phyloP scores from a whole-genome alignment of 495 filamentous ascomycete genomes.

The Tuber magnatum region DNA sequence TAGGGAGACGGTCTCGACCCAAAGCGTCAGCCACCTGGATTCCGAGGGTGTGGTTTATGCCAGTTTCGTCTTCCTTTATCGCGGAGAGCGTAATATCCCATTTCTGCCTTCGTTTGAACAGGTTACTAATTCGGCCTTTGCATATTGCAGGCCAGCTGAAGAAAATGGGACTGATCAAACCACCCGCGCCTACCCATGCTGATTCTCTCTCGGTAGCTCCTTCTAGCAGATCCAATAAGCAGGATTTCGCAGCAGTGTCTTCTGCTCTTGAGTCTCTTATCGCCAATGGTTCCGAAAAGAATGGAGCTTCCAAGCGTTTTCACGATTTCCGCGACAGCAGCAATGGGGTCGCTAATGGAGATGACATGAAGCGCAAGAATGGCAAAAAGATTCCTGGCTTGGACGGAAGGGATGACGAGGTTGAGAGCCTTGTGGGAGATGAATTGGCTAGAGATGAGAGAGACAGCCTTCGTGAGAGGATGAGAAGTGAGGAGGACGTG shows the following conservation, averaged over 20 bases:
- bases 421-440: constrained; percentile 43
- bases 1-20: constrained; percentile 93
- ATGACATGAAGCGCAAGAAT: constrained; percentile 28
- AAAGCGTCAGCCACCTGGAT: constrained; percentile 98
- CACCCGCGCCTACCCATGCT: constrained; percentile 12
- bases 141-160: constrained; percentile 27
- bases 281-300: constrained; percentile 71
- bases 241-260: constrained; percentile 53
- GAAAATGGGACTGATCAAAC: constrained; percentile 42
- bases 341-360: constrained; percentile 45
- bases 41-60: constrained; percentile 91
- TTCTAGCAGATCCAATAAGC: constrained; percentile 74
- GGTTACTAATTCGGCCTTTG: background rate
- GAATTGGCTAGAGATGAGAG: constrained; percentile 34
- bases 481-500: constrained; percentile 69
- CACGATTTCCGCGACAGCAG: constrained; percentile 73
- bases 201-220: constrained; percentile 12
- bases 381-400: constrained; percentile 31
- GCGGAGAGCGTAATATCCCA: constrained; percentile 73
- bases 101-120: background rate
- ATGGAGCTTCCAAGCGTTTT: constrained; percentile 80
- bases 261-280: constrained; percentile 47
- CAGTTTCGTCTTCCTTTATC: constrained; percentile 95
- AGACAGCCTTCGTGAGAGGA: constrained; percentile 38
- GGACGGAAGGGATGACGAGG: constrained; percentile 62